These are phyloP conservation scores for Colletotrichum lindemuthianum DNA, from an alignment of 2,329 filamentous ascomycete species.

Conservation along the genomic window DNA sequence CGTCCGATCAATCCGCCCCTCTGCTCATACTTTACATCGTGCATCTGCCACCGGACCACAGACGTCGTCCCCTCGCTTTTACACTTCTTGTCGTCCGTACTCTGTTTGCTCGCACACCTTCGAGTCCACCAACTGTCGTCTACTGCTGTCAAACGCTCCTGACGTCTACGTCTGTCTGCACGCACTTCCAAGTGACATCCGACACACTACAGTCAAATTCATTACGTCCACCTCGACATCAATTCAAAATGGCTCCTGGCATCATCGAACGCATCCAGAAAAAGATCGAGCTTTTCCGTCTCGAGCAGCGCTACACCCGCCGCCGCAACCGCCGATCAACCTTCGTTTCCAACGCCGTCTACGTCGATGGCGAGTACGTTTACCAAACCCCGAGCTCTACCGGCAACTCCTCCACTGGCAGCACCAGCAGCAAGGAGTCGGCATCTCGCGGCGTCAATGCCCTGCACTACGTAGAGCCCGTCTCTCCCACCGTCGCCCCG, in stretches of 20 bases:
- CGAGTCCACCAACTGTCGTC: conserved; percentile 14
- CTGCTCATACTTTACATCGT: conserved; percentile 13
- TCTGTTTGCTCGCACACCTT: not conserved
- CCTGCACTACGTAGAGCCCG: conserved; percentile 48
- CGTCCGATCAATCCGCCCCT: conserved; percentile 15
- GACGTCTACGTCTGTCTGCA: not conserved
- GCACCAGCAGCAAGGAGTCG: conserved; percentile 44
- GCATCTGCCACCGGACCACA: conserved; percentile 17
- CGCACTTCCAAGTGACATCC: not conserved
- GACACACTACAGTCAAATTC: not conserved
- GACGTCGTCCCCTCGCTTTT: conserved; percentile 1
- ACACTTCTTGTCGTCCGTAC: conserved; percentile 7
- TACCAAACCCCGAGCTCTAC: conserved; percentile 74
- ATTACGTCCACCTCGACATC: not conserved
- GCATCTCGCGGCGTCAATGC: conserved; percentile 46
- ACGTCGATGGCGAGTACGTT: conserved; percentile 96
- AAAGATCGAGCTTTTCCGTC: conserved; percentile 89
- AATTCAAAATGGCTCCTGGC: conserved; percentile 56
- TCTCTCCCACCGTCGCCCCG: conserved; percentile 38
- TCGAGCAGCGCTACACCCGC: conserved; percentile 94
- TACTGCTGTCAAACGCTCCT: conserved; percentile 4
- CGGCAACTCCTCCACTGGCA: conserved; percentile 62
- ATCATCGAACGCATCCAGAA: conserved; percentile 70
- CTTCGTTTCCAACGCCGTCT: conserved; percentile 88
- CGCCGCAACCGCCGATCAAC: conserved; percentile 87